Conservation (phyloP, 176 grass and related monocot species). For the Aegilops longissima region DNA sequence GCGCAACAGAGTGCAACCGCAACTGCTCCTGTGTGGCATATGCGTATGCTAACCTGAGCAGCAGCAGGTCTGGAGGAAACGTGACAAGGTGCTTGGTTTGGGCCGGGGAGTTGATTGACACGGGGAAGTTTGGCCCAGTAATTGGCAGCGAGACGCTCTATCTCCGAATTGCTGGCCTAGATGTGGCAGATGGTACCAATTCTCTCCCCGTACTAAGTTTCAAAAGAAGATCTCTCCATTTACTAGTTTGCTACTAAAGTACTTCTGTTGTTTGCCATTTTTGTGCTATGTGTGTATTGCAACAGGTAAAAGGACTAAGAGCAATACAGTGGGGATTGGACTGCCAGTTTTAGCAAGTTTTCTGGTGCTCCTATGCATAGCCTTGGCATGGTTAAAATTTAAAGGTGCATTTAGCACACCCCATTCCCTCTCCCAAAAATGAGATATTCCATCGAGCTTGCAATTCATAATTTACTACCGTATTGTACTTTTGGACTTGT, state of each 20-base stretch:
- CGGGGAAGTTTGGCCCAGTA: fast-evolving
- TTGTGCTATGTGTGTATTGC: not conserved
- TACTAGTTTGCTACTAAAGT: too few relatives aligned
- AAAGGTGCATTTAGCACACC: too few relatives aligned
- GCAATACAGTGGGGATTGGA: not conserved
- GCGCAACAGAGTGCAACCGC: not conserved
- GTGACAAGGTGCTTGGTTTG: not conserved
- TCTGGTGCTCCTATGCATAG: not conserved
- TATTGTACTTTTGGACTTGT: too few relatives aligned
- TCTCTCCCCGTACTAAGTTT: too few relatives aligned
- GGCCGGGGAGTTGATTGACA: not conserved
- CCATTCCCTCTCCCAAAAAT: not conserved
- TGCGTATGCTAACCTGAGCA: fast-evolving
- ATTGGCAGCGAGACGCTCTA: not conserved
- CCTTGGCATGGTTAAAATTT: not conserved
- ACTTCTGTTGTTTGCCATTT: too few relatives aligned
- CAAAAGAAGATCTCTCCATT: too few relatives aligned
- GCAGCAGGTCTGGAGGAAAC: not conserved
- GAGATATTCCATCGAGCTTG: not conserved
- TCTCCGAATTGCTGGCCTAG: not conserved
- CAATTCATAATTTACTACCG: too few relatives aligned
- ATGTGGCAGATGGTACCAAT: not conserved
- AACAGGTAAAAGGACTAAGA: not conserved
- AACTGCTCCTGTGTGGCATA: not conserved
- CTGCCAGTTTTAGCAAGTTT: not conserved